These are phyloP conservation scores for Aspergillus caelatus DNA, from an alignment of 2,329 filamentous ascomycete genomes.

Conservation along the genomic window DNA sequence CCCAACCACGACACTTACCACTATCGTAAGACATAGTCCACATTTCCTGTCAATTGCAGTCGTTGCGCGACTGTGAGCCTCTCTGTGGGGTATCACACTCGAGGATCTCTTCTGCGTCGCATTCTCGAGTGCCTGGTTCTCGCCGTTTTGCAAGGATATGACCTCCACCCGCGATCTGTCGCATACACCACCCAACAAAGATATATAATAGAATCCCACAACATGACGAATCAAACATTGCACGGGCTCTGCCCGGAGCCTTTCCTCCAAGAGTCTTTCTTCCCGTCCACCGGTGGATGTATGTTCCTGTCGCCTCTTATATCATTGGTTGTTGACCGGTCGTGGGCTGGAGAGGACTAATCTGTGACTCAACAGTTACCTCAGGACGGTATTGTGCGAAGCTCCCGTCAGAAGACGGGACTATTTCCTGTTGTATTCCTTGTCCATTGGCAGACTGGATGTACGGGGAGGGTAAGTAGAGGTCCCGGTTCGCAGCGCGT, in stretches of 20 bases:
- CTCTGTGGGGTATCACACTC: slow-evolving; percentile 22
- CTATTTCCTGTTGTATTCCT: slow-evolving; percentile 77
- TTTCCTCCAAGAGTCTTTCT: slow-evolving; percentile 67
- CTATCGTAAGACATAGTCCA: background rate
- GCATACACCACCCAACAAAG: slow-evolving; percentile 12
- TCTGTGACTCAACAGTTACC: slow-evolving; percentile 51
- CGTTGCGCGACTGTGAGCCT: slow-evolving; percentile 23
- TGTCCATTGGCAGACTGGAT: slow-evolving; percentile 84
- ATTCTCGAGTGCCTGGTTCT: background rate
- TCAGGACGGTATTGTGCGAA: slow-evolving; percentile 63
- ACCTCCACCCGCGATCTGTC: slow-evolving; percentile 10
- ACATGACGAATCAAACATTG: slow-evolving; percentile 26
- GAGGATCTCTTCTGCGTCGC: slow-evolving; percentile 1
- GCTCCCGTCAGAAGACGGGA: slow-evolving; percentile 45
- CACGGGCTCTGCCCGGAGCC: slow-evolving; percentile 65
- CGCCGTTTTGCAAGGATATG: slow-evolving; percentile 16
- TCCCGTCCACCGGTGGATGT: slow-evolving; percentile 68
- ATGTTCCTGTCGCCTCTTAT: slow-evolving; percentile 37
- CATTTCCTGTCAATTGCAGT: slow-evolving; percentile 13
- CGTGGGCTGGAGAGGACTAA: slow-evolving; percentile 2
- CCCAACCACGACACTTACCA: slow-evolving; percentile 8
- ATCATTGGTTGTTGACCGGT: slow-evolving; percentile 11
- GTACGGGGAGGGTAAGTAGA: slow-evolving; percentile 57
- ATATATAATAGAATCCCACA: slow-evolving; percentile 11
- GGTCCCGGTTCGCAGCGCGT: background rate